phyloP scores from a whole-genome alignment of 2,329 filamentous ascomycete genomes.

The Talaromyces sp. region DNA sequence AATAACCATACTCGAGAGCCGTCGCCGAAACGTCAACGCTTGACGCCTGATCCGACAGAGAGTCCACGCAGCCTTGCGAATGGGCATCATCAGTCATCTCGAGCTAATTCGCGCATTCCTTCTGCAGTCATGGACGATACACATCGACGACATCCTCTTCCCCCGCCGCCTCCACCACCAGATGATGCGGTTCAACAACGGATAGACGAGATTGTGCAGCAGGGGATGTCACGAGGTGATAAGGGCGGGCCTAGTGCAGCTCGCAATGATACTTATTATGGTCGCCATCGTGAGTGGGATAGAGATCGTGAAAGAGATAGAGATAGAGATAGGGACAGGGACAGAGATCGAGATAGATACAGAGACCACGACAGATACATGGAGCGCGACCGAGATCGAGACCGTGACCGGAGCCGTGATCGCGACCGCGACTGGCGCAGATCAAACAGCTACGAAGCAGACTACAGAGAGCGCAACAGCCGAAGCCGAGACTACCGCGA shows the following conservation, averaged over 20 bases:
- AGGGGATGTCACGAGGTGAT: conserved; percentile 22
- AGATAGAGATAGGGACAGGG: conserved; percentile 21
- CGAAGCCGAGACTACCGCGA: conserved; percentile 11
- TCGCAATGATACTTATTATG: conserved; percentile 19
- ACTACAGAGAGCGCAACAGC: conserved; percentile 12
- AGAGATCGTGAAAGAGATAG: conserved; percentile 22
- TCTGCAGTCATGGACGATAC: conserved; percentile 12
- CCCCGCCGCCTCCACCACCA: conserved; percentile 21
- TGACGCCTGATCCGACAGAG: conserved; percentile 22
- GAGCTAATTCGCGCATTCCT: conserved; percentile 18
- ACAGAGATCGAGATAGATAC: conserved; percentile 10
- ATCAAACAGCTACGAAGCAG: conserved; percentile 9
- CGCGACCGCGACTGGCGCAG: conserved; percentile 12
- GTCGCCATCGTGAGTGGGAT: conserved; percentile 20
- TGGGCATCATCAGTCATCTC: conserved; percentile 12
- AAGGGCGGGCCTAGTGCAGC: conserved; percentile 2
- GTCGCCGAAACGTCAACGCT: conserved; percentile 40
- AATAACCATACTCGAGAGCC: conserved; percentile 21
- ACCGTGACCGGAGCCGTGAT: not conserved
- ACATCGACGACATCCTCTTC: conserved; percentile 21
- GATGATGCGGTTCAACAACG: conserved; percentile 35
- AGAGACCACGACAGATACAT: conserved; percentile 15
- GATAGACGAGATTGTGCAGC: conserved; percentile 37
- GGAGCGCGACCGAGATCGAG: conserved; percentile 10
- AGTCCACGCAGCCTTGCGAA: conserved; percentile 3